Evolutionary conservation across 345 rosid genomes (phyloP).

Genomic region (Limnanthes douglasii): DNA sequence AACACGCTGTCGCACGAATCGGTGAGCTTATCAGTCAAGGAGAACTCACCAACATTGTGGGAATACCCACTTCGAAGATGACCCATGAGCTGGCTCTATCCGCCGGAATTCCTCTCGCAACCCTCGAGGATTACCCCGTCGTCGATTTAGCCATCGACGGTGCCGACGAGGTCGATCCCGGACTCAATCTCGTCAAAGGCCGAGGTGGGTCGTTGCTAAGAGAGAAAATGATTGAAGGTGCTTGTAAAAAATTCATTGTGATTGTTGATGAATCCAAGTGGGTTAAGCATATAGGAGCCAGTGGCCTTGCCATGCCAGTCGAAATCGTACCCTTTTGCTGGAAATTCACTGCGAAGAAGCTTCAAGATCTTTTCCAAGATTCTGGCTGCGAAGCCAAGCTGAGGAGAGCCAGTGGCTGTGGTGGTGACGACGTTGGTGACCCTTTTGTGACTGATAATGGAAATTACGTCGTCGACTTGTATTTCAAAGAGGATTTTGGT

Average conservation of each 20-base stretch:
- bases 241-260: conserved; percentile 54
- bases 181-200: conserved; percentile 75
- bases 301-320: conserved; percentile 69
- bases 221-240: conserved; percentile 94
- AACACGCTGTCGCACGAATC: conserved; percentile 83
- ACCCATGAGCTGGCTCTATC: conserved; percentile 75
- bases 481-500: conserved; percentile 54
- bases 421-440: conserved; percentile 12
- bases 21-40: conserved; percentile 70
- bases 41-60: conserved; percentile 44
- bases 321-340: conserved; percentile 84
- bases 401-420: conserved; percentile 12
- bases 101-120: conserved; percentile 66
- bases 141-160: conserved; percentile 91
- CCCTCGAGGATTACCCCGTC: conserved; percentile 53
- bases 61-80: conserved; percentile 75
- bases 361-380: conserved; percentile 29
- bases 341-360: conserved; percentile 47
- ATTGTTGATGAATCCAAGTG: conserved; percentile 61
- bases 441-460: conserved; percentile 77
- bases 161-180: conserved; percentile 87
- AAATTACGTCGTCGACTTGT: conserved; percentile 72
- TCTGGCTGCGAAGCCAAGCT: conserved; percentile 53
- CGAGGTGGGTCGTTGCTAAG: conserved; percentile 84
- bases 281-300: conserved; percentile 54